Evolutionary conservation across 1,284 basidiomycete genomes (phyloP), one percentile per base, ranked within the genome.

Genomic region (Ustanciosporium gigantosporum): DNA sequence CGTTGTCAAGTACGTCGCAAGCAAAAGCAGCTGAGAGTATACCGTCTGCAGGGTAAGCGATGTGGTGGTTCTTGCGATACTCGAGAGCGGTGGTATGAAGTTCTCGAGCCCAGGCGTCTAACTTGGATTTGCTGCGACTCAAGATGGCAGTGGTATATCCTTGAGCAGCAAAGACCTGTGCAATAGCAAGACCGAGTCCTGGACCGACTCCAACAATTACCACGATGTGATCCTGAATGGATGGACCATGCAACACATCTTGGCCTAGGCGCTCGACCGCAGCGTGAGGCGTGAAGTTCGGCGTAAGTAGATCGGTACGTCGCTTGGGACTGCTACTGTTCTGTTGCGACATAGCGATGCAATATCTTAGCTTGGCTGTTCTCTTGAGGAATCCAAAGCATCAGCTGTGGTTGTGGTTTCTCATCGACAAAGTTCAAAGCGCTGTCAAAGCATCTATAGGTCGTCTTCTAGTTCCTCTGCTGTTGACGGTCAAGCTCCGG

Each of bases 71-170:
- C 19, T 39, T 32, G 5, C 56, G 52, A 19, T 48, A 55, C 2
- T 34, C 37, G 8, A 41, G 31, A 0, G 66, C 66, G 2, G 50
- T 39, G 13, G 32, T 14, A 38, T 65, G 45, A 4, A 66, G 46
- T 19, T 37, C 25, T 6, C 39, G 20, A 13, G 70, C 58, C 66
- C 60, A 73, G 3, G 24, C 22, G 2, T 57, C 59, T 6, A 73
- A 57, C 3, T 66, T 43, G 0, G 25, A 5, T 35, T 69, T 69
- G 24, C 19, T 48, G 11, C 70, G 57, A 0, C 61, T 66, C 3
- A 70, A 42, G 41, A 73, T 66, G 9, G 68, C 70, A 0, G 53
- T 59, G 11, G 56, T 57, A 39, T 73, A 73, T 2, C 70, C 70
- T 19, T 58, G 55, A 3, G 48, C 35, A 0, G 68, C 70, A 35